Conservation (phyloP, 2,329 filamentous ascomycete genomes). For the Curvularia eragrostidis region DNA sequence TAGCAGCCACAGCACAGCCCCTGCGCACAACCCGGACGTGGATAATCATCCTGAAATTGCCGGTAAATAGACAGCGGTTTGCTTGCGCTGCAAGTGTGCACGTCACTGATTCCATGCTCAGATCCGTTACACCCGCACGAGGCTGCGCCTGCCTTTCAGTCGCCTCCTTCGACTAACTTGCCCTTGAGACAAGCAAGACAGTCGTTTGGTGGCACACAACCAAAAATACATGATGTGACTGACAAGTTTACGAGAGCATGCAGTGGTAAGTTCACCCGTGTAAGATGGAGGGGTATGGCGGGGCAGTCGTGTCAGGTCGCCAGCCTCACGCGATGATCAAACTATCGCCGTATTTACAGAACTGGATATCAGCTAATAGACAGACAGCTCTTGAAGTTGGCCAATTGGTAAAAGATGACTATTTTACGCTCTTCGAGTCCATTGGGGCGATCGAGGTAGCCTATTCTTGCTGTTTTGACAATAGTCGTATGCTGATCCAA, state of each 20-base stretch:
- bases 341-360: constrained; percentile 5
- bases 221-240: constrained; percentile 61
- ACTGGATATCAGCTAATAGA: constrained; percentile 21
- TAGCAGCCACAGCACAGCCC: constrained; percentile 34
- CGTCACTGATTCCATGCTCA: constrained; percentile 11
- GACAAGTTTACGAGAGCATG: constrained; percentile 61
- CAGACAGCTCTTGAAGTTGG: constrained; percentile 74
- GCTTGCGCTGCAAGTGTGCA: background rate
- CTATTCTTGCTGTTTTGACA: background rate
- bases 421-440: constrained; percentile 92
- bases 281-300: constrained; percentile 23
- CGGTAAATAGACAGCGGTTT: constrained; percentile 28
- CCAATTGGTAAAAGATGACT: constrained; percentile 89
- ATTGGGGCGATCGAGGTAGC: constrained; percentile 79
- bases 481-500: background rate
- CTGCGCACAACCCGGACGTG: constrained; percentile 18
- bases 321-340: background rate
- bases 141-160: constrained; percentile 22
- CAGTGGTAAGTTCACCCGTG: constrained; percentile 50
- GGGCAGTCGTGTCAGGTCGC: constrained; percentile 17
- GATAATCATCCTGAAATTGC: constrained; percentile 23
- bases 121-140: constrained; percentile 28
- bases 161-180: constrained; percentile 30
- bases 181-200: constrained; percentile 42
- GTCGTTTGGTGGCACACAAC: constrained; percentile 32